Conservation (phyloP, 2,329 filamentous ascomycete species). For the Nakataea oryzae region DNA sequence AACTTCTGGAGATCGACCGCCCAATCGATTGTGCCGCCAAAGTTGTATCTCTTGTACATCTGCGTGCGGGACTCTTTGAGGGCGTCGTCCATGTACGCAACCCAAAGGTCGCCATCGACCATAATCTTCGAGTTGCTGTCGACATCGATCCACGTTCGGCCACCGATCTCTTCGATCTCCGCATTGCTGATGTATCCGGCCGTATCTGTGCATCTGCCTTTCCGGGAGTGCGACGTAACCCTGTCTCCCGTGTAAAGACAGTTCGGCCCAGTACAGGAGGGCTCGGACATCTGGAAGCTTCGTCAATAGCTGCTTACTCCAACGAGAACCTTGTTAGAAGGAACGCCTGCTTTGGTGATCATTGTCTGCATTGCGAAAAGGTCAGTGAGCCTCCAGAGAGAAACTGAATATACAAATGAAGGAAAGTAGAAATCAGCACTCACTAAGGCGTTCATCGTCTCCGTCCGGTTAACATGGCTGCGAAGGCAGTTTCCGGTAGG, state of each 20-base stretch:
- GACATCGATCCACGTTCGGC: neutral
- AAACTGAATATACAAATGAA: too few species aligned
- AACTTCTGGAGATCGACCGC: conserved; percentile 18
- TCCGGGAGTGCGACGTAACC: conserved; percentile 12
- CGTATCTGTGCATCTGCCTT: conserved; percentile 19
- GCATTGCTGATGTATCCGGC: conserved; percentile 21
- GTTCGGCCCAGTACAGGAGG: neutral
- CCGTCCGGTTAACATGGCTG: conserved; percentile 24
- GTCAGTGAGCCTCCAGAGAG: too few species aligned
- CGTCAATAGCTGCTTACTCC: conserved; percentile 22
- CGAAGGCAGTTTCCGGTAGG: conserved; percentile 18
- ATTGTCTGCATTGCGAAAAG: too few species aligned
- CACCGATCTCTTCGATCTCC: conserved; percentile 20
- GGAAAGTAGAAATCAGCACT: too few species aligned
- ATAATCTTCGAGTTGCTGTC: conserved; percentile 5
- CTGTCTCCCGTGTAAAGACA: neutral
- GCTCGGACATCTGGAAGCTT: conserved; percentile 20
- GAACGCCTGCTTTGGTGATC: conserved; percentile 23
- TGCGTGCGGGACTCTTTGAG: conserved; percentile 12
- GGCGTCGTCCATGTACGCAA: conserved; percentile 2
- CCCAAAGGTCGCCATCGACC: conserved; percentile 1
- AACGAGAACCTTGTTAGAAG: conserved; percentile 17
- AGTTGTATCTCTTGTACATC: conserved; percentile 12
- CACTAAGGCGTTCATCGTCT: conserved; percentile 19
- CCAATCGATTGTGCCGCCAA: conserved; percentile 21